A percentile compares a stretch with the other conserved stretches of the same genome.
Conservation (phyloP, 345 rosid species). For the Eucalyptus cloeziana region DNA sequence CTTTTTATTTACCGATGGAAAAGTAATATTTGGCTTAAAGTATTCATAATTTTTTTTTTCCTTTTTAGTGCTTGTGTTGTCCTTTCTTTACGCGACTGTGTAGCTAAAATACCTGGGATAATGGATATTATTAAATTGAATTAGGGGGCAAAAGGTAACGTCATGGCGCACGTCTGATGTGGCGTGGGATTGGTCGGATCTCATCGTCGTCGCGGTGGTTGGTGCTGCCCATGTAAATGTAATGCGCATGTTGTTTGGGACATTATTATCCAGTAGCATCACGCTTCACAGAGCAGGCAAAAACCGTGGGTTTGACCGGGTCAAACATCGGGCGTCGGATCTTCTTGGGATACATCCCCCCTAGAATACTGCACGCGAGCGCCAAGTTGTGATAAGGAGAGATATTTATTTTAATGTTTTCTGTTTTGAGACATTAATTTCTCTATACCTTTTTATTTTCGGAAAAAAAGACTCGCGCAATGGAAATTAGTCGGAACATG, state of each 20-base stretch:
- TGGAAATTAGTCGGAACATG: background rate
- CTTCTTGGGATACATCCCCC: background rate
- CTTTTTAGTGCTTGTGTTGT: background rate
- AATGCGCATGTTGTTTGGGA: background rate
- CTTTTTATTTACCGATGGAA: background rate
- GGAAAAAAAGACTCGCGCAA: background rate
- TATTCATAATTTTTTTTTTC: background rate
- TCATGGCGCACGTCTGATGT: background rate
- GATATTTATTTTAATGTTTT: background rate
- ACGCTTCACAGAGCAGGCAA: background rate
- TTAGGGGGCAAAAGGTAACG: no score
- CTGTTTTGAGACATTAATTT: background rate
- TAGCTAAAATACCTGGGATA: background rate
- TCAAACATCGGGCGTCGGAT: background rate
- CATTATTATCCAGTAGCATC: background rate
- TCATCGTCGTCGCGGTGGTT: background rate
- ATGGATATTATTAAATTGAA: background rate
- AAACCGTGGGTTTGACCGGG: background rate
- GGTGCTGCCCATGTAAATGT: background rate
- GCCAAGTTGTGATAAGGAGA: background rate
- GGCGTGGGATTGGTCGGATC: background rate
- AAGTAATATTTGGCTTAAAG: background rate
- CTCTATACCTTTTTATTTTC: background rate
- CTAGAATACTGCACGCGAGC: background rate
- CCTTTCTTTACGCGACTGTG: background rate